Conservation (phyloP, 1,139 yeast species). For the Candida sanyaensis region DNA sequence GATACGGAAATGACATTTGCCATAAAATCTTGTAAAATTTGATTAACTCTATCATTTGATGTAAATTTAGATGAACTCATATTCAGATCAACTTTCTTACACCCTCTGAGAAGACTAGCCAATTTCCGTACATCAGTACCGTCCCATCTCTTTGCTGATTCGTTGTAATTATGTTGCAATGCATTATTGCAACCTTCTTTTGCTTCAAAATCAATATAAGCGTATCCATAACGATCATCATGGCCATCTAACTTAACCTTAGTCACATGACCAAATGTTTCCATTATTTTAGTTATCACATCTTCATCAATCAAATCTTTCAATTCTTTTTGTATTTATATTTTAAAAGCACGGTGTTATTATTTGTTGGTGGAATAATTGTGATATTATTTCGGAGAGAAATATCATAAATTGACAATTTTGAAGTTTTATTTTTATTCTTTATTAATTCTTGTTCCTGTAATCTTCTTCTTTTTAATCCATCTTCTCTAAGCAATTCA, state of each 20-base stretch:
- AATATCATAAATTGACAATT: conserved; percentile 6
- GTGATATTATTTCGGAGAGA: conserved; percentile 4
- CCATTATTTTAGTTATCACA: conserved; percentile 41
- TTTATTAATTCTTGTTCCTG: conserved; percentile 19
- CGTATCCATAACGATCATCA: conserved; percentile 38
- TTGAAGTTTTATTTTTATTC: not conserved
- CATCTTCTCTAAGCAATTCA: conserved; percentile 34
- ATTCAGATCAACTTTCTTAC: conserved; percentile 15
- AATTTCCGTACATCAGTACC: conserved; percentile 44
- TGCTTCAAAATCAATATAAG: conserved; percentile 31
- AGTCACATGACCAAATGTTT: conserved; percentile 44
- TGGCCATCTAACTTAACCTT: conserved; percentile 17
- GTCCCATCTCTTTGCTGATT: conserved; percentile 50
- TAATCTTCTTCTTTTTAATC: conserved; percentile 25
- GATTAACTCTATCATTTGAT: conserved; percentile 3
- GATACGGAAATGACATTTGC: conserved; percentile 35
- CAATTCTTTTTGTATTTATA: conserved; percentile 33
- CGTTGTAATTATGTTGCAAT: conserved; percentile 37
- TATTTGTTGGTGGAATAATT: not conserved
- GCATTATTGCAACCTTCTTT: conserved; percentile 35
- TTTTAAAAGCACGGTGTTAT: conserved; percentile 45
- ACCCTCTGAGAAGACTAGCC: conserved; percentile 48
- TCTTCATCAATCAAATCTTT: conserved; percentile 30
- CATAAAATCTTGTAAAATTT: not conserved
- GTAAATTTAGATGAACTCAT: not conserved